These are phyloP conservation scores for Marchantia paleacea DNA, from an alignment of 225 moss, liverwort and hornwort genomes.

Conservation along the genomic window DNA sequence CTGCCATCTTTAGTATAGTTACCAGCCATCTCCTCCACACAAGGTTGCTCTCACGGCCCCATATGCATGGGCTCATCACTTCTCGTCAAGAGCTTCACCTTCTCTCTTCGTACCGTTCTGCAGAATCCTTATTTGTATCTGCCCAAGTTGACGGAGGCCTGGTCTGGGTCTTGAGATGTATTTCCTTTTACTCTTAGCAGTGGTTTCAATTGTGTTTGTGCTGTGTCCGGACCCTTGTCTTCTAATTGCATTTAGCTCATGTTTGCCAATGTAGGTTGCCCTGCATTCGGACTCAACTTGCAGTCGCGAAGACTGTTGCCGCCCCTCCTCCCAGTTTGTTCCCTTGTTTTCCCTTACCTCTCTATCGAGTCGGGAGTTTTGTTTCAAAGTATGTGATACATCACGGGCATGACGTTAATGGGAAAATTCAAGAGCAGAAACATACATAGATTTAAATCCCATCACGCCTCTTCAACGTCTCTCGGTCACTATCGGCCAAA, in stretches of 20 bases:
- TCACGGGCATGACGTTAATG: slow-evolving; percentile 3
- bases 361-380: neutral
- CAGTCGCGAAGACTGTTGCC: neutral
- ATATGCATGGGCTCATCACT: neutral
- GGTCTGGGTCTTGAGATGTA: neutral
- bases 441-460: slow-evolving; percentile 18
- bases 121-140: neutral
- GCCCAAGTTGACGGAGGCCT: neutral
- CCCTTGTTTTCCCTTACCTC: neutral
- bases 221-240: slow-evolving; percentile 15
- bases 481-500: slow-evolving; percentile 9
- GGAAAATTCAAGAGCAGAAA: slow-evolving; percentile 18
- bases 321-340: neutral
- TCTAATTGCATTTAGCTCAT: neutral
- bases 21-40: neutral
- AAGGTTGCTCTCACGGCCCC: neutral
- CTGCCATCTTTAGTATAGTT: neutral
- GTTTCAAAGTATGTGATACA: slow-evolving; percentile 10
- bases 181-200: neutral
- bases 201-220: neutral
- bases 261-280: slow-evolving; percentile 13
- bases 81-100: neutral
- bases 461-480: slow-evolving; percentile 5
- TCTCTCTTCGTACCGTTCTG: neutral
- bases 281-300: neutral